Evolutionary conservation across 805 yeast species (phyloP).

Genomic region (Ogataea ramenticola): DNA sequence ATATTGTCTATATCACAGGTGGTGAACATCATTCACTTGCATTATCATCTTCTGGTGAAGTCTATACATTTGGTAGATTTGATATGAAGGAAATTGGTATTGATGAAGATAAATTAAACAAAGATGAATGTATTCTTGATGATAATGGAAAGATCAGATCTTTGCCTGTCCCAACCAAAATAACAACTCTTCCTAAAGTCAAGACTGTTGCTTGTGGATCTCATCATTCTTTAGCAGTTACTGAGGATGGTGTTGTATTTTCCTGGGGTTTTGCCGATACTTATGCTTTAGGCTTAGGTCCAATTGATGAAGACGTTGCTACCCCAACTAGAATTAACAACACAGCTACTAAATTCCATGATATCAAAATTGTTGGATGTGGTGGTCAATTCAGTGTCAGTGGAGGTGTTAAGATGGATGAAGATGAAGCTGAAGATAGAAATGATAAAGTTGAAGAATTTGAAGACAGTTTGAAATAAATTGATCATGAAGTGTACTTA

Average conservation of each 20-base stretch:
- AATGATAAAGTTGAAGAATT: conserved; percentile 44
- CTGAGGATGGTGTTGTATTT: conserved; percentile 76
- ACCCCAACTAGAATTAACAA: conserved; percentile 84
- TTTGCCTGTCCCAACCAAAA: conserved; percentile 75
- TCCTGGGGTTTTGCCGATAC: conserved; percentile 99
- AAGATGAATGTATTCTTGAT: conserved; percentile 62
- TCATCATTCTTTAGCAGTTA: conserved; percentile 85
- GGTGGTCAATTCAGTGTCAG: conserved; percentile 95
- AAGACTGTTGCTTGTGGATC: conserved; percentile 73
- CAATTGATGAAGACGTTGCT: conserved; percentile 77
- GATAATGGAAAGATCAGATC: conserved; percentile 75
- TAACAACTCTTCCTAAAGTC: conserved; percentile 50
- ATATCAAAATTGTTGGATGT: conserved; percentile 70
- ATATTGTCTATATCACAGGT: conserved; percentile 62
- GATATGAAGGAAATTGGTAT: conserved; percentile 94
- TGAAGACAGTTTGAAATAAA: conserved; percentile 25
- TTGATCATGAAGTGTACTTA: too few species aligned
- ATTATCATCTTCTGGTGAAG: conserved; percentile 60
- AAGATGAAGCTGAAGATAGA: conserved; percentile 44
- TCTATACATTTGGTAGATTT: conserved; percentile 82
- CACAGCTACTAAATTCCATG: conserved; percentile 82
- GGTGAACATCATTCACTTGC: conserved; percentile 95
- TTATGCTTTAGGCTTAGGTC: conserved; percentile 90
- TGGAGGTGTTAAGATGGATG: conserved; percentile 64
- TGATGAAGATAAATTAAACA: conserved; percentile 56